A percentile compares a stretch with the other conserved stretches of the same genome.
These are phyloP conservation scores for Hymenoscyphus occultus DNA, from an alignment of 2,329 filamentous ascomycete genomes.

Conservation along the genomic window DNA sequence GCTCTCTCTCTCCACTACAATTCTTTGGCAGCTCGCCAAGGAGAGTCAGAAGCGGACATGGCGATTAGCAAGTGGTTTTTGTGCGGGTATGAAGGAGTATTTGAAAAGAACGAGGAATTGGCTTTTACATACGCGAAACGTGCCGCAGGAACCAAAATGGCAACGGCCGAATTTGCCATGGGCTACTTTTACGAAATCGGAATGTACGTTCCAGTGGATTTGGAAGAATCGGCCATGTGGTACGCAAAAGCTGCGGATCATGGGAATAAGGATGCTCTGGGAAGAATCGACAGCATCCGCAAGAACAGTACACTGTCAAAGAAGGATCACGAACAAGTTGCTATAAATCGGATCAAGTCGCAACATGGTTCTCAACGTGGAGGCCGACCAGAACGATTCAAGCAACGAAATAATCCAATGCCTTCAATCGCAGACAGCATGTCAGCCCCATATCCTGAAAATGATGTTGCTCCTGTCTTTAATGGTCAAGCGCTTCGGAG, in stretches of 20 bases:
- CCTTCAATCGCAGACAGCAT: slow-evolving; percentile 32
- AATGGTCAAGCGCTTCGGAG: slow-evolving; percentile 44
- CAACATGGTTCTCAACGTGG: slow-evolving; percentile 69
- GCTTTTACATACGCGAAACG: slow-evolving; percentile 88
- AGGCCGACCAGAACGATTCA: slow-evolving; percentile 58
- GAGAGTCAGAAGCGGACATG: slow-evolving; percentile 89
- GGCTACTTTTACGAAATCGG: slow-evolving; percentile 98
- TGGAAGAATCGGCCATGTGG: slow-evolving; percentile 82
- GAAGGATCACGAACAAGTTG: slow-evolving; percentile 88
- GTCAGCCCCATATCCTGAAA: slow-evolving; percentile 66
- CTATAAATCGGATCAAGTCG: slow-evolving; percentile 82
- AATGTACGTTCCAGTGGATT: slow-evolving; percentile 80
- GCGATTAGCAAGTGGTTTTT: slow-evolving; percentile 98
- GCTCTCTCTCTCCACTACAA: slow-evolving; percentile 94
- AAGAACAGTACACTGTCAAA: slow-evolving; percentile 82
- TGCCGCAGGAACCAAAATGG: slow-evolving; percentile 75
- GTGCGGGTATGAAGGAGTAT: slow-evolving; percentile 87
- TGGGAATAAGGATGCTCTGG: slow-evolving; percentile 84
- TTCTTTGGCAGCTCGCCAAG: slow-evolving; percentile 84
- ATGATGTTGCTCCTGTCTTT: slow-evolving; percentile 51
- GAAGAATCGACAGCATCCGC: slow-evolving; percentile 78
- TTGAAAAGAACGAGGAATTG: slow-evolving; percentile 92
- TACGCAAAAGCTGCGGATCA: slow-evolving; percentile 86
- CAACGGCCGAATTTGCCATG: slow-evolving; percentile 93
- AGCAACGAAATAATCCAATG: slow-evolving; percentile 39